Conservation (phyloP, 805 yeast species). For the Lipomyces starkeyi region DNA sequence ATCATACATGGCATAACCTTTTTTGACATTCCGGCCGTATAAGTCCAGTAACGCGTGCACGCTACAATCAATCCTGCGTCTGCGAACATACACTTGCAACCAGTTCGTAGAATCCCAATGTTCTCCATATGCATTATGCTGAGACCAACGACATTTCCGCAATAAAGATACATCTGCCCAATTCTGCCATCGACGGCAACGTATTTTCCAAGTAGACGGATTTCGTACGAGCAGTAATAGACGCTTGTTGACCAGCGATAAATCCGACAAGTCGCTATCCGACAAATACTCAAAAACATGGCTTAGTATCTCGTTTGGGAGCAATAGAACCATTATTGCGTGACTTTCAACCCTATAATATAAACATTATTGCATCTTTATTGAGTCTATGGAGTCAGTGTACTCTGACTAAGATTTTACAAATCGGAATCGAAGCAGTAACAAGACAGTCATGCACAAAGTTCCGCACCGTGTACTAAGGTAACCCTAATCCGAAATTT, state of each 20-base stretch:
- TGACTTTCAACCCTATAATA: neutral
- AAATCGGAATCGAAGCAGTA: too few species aligned
- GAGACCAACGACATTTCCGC: conserved; percentile 9
- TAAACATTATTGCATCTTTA: too few species aligned
- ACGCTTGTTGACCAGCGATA: neutral
- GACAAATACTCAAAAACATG: conserved; percentile 12
- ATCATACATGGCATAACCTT: conserved; percentile 12
- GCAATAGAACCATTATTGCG: neutral
- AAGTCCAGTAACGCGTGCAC: neutral
- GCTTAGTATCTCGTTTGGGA: conserved; percentile 21
- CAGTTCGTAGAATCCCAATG: neutral
- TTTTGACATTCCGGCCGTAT: conserved; percentile 6
- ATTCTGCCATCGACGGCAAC: conserved; percentile 19
- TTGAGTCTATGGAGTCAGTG: too few species aligned
- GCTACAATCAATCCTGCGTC: neutral
- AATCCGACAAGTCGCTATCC: conserved; percentile 11
- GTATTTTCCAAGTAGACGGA: conserved; percentile 12
- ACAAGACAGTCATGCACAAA: too few species aligned
- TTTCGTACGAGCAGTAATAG: neutral
- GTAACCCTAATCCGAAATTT: too few species aligned
- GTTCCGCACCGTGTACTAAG: too few species aligned
- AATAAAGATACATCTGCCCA: conserved; percentile 12
- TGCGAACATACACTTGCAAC: conserved; percentile 1
- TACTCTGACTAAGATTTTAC: too few species aligned
- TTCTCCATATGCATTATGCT: neutral